phyloP scores from a whole-genome alignment of 805 yeast species.

The Starmerella bombi region DNA sequence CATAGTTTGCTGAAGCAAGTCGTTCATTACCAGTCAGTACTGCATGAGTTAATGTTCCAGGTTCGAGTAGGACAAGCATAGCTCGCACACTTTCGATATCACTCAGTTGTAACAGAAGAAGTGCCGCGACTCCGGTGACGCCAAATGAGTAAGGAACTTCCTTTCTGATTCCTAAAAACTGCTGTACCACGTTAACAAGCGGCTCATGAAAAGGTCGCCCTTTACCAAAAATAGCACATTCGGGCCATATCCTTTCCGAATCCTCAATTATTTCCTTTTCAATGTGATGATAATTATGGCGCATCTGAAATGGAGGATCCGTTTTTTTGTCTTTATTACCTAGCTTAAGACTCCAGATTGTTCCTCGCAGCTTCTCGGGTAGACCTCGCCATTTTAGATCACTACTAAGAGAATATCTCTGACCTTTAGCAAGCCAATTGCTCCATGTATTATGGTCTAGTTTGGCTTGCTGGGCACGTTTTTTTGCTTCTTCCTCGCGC shows the following conservation, averaged over 20 bases:
- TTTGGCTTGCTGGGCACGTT: slow-evolving; percentile 18
- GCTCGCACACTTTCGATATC: slow-evolving; percentile 31
- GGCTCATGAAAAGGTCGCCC: slow-evolving; percentile 28
- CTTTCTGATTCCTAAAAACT: slow-evolving; percentile 24
- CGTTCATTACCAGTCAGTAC: slow-evolving; percentile 26
- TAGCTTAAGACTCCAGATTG: slow-evolving; percentile 39
- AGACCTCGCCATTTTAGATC: slow-evolving; percentile 53
- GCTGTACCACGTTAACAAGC: slow-evolving; percentile 28
- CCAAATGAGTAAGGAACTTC: slow-evolving; percentile 30
- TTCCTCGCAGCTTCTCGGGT: slow-evolving; percentile 34
- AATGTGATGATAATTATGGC: neutral
- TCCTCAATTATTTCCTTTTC: slow-evolving; percentile 17
- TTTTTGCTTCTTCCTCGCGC: slow-evolving; percentile 17
- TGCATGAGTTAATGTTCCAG: slow-evolving; percentile 27
- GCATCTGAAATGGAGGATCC: slow-evolving; percentile 5
- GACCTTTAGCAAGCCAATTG: slow-evolving; percentile 22
- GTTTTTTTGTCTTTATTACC: neutral
- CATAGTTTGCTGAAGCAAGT: slow-evolving; percentile 30
- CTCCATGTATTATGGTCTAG: slow-evolving; percentile 31
- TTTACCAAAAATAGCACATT: slow-evolving; percentile 29
- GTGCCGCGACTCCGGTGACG: slow-evolving; percentile 31
- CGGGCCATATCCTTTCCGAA: slow-evolving; percentile 28
- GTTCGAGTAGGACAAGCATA: slow-evolving; percentile 30
- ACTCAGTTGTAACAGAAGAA: slow-evolving; percentile 31
- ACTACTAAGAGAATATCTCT: slow-evolving; percentile 29